A percentile compares a stretch with the other conserved stretches of the same genome.
Conservation (phyloP, 2,329 filamentous ascomycete species). For the Delphinella strobiligena region DNA sequence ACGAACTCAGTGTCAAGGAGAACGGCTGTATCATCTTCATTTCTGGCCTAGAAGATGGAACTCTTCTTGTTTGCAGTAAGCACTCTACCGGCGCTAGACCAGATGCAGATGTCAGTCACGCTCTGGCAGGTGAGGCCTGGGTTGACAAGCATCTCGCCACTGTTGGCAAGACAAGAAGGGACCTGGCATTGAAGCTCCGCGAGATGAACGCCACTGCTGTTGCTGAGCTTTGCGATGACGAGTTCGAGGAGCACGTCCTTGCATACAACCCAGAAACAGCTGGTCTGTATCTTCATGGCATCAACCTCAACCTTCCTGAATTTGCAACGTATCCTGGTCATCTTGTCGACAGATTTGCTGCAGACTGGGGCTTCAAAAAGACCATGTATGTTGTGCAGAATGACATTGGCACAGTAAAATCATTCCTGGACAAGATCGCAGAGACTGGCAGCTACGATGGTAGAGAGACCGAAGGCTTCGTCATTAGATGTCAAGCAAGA, state of each 20-base stretch:
- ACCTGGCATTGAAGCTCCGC: conserved; percentile 66
- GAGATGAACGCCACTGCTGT: conserved; percentile 85
- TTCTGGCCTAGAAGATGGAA: conserved; percentile 77
- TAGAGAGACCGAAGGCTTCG: conserved; percentile 91
- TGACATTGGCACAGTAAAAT: conserved; percentile 59
- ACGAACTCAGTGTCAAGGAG: conserved; percentile 93
- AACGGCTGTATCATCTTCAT: conserved; percentile 99
- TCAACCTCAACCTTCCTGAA: conserved; percentile 88
- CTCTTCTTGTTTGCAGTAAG: conserved; percentile 94
- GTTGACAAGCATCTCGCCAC: conserved; percentile 66
- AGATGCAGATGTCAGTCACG: conserved; percentile 67
- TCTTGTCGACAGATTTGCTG: conserved; percentile 80
- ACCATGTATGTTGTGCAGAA: conserved; percentile 69
- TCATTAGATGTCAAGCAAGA: conserved; percentile 72
- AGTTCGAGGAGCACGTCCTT: conserved; percentile 92
- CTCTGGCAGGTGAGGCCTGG: conserved; percentile 69
- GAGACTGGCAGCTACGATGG: conserved; percentile 84
- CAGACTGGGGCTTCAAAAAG: conserved; percentile 88
- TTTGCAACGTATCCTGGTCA: conserved; percentile 77
- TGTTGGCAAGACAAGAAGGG: conserved; percentile 64
- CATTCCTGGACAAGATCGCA: conserved; percentile 71
- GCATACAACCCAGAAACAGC: conserved; percentile 73
- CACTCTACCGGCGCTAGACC: conserved; percentile 79
- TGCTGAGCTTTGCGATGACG: conserved; percentile 90
- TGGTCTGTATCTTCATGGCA: conserved; percentile 87